phyloP scores from a whole-genome alignment of 2,329 filamentous ascomycete genomes.

The Tolypocladium inflatum region DNA sequence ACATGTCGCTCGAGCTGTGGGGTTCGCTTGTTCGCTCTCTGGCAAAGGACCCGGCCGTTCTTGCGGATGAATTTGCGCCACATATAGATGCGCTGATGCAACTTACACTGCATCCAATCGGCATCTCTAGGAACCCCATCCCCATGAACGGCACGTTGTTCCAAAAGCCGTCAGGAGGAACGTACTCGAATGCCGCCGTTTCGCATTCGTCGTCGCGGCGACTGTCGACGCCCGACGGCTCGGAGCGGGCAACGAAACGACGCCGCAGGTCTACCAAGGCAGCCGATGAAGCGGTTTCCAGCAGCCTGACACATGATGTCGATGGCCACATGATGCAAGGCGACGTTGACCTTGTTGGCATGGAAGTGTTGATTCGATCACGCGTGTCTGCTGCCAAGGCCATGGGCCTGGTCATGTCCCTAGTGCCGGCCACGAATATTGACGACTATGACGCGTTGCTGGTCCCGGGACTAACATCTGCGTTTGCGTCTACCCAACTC shows the following conservation, averaged over 20 bases:
- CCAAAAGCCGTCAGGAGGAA: slow-evolving; percentile 84
- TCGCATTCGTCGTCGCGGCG: slow-evolving; percentile 33
- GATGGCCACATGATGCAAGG: slow-evolving; percentile 98
- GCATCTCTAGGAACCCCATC: slow-evolving; percentile 80
- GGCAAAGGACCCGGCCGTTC: slow-evolving; percentile 50
- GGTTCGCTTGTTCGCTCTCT: slow-evolving; percentile 63
- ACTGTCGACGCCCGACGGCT: slow-evolving; percentile 40
- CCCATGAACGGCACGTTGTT: slow-evolving; percentile 87
- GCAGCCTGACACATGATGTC: slow-evolving; percentile 78
- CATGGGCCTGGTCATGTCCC: slow-evolving; percentile 72
- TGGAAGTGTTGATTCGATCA: slow-evolving; percentile 80
- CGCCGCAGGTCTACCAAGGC: slow-evolving; percentile 77
- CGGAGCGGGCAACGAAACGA: slow-evolving; percentile 61
- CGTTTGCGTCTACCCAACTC: slow-evolving; percentile 79
- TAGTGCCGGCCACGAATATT: slow-evolving; percentile 56
- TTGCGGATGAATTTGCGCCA: slow-evolving; percentile 62
- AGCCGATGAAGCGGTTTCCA: slow-evolving; percentile 50
- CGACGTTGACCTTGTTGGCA: slow-evolving; percentile 87
- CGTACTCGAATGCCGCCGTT: slow-evolving; percentile 52
- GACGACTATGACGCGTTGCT: slow-evolving; percentile 57
- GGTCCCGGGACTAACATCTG: slow-evolving; percentile 57
- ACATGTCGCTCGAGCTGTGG: slow-evolving; percentile 83
- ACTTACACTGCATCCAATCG: slow-evolving; percentile 82
- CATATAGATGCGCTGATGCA: slow-evolving; percentile 77
- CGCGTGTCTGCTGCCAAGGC: slow-evolving; percentile 81